These are phyloP conservation scores for Talaromyces sp. DNA, from an alignment of 2,329 filamentous ascomycete genomes.

Conservation along the genomic window DNA sequence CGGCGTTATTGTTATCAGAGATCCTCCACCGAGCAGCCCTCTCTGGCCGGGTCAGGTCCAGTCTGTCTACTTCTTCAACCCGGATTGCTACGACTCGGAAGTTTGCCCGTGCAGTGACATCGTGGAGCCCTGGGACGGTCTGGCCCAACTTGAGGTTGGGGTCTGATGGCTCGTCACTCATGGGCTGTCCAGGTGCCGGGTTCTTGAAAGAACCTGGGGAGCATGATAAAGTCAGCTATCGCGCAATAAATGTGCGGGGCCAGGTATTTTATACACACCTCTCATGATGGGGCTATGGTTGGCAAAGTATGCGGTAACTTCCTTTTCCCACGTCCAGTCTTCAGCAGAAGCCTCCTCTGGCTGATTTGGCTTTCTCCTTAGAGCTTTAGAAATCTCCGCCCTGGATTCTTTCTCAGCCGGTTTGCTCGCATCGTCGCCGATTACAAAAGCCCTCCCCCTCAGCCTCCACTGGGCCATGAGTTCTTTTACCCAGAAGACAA, in stretches of 20 bases:
- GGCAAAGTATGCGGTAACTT: conserved; percentile 83
- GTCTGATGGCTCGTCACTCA: conserved; percentile 48
- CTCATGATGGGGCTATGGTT: conserved; percentile 79
- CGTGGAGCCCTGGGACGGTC: conserved; percentile 65
- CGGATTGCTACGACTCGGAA: conserved; percentile 86
- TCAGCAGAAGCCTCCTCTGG: conserved; percentile 23
- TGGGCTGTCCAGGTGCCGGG: conserved; percentile 61
- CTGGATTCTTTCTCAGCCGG: conserved; percentile 38
- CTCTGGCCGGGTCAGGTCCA: conserved; percentile 65
- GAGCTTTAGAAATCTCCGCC: conserved; percentile 57
- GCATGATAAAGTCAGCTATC: not conserved
- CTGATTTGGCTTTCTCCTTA: conserved; percentile 41
- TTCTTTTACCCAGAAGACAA: conserved; percentile 72
- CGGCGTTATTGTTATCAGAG: conserved; percentile 30
- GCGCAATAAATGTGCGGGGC: not conserved
- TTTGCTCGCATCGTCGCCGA: conserved; percentile 63
- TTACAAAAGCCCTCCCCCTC: conserved; percentile 67
- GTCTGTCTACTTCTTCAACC: conserved; percentile 69
- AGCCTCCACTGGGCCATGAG: conserved; percentile 78
- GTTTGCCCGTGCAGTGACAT: conserved; percentile 64
- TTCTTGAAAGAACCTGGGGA: conserved; percentile 63
- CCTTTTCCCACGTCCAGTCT: conserved; percentile 71
- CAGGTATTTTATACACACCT: conserved; percentile 39
- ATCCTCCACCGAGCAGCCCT: conserved; percentile 63
- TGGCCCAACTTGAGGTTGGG: conserved; percentile 49